Percentiles rank a stretch among this genome's conserved stretches.
phyloP scores from a whole-genome alignment of 2,329 filamentous ascomycete species.

The Elsinoe perseae region DNA sequence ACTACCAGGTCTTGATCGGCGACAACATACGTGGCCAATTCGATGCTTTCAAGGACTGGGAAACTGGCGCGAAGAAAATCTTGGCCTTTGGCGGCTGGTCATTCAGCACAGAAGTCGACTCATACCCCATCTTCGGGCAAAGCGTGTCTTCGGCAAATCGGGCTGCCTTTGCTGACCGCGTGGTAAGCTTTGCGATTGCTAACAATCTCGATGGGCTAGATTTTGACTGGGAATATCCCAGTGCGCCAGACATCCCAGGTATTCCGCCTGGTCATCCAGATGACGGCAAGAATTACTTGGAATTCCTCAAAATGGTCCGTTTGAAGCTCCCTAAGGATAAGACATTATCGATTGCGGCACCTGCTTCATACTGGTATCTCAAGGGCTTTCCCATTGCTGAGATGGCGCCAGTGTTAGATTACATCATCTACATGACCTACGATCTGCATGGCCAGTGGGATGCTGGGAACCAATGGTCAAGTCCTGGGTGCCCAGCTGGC shows the following conservation, averaged over 20 bases:
- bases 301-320: conserved; percentile 18
- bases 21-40: conserved; percentile 24
- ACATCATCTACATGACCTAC: conserved; percentile 31
- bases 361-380: conserved; percentile 29
- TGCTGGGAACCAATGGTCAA: conserved; percentile 27
- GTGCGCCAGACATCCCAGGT: conserved; percentile 25
- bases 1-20: not conserved
- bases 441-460: conserved; percentile 39
- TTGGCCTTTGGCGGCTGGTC: conserved; percentile 40
- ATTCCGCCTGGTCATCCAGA: conserved; percentile 17
- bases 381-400: conserved; percentile 24
- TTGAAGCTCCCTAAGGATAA: conserved; percentile 17
- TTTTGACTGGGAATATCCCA: conserved; percentile 43
- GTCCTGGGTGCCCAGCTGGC: not conserved
- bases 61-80: conserved; percentile 31
- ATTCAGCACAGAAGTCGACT: conserved; percentile 32
- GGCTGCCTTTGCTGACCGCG: conserved; percentile 22
- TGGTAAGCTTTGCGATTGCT: conserved; percentile 22
- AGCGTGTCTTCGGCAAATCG: conserved; percentile 34
- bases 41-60: conserved; percentile 25
- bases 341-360: conserved; percentile 25
- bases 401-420: conserved; percentile 24
- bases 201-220: conserved; percentile 33
- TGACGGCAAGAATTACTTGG: conserved; percentile 17
- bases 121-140: conserved; percentile 34